These are phyloP conservation scores for Patellifolia procumbens DNA, from an alignment of 179 eudicot species.

Conservation along the genomic window DNA sequence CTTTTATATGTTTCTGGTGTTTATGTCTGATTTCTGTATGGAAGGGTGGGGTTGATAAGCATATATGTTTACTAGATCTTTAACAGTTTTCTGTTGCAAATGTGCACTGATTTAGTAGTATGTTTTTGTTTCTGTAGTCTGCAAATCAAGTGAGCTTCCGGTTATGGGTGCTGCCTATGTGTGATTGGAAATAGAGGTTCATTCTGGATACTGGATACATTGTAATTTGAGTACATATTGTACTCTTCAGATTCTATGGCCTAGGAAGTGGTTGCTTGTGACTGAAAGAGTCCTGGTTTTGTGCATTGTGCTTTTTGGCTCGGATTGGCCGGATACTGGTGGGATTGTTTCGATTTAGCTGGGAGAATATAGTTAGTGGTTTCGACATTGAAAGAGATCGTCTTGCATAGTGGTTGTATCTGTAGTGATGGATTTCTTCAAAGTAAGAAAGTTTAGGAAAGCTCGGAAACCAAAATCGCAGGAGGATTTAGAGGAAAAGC, in stretches of 20 bases:
- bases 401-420: background rate
- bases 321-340: background rate
- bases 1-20: background rate
- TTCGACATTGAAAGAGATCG: background rate
- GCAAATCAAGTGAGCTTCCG: conserved; percentile 3
- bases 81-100: conserved; percentile 26
- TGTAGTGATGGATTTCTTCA: conserved; percentile 70
- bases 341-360: background rate
- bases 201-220: conserved; percentile 9
- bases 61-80: conserved; percentile 15
- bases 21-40: background rate
- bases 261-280: background rate
- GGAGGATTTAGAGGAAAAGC: conserved; percentile 48
- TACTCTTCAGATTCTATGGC: background rate
- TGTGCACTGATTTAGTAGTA: conserved; percentile 6
- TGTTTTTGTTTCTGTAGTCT: background rate
- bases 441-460: conserved; percentile 61
- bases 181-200: conserved; percentile 1
- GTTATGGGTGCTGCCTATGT: background rate
- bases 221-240: conserved; percentile 8
- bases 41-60: background rate
- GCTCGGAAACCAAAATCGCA: conserved; percentile 47
- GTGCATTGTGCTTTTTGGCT: background rate
- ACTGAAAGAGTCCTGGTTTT: conserved; percentile 3
- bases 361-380: background rate